Base-by-base conservation (phyloP, 345 rosid species). In the Ceriops zippeliana region DNA sequence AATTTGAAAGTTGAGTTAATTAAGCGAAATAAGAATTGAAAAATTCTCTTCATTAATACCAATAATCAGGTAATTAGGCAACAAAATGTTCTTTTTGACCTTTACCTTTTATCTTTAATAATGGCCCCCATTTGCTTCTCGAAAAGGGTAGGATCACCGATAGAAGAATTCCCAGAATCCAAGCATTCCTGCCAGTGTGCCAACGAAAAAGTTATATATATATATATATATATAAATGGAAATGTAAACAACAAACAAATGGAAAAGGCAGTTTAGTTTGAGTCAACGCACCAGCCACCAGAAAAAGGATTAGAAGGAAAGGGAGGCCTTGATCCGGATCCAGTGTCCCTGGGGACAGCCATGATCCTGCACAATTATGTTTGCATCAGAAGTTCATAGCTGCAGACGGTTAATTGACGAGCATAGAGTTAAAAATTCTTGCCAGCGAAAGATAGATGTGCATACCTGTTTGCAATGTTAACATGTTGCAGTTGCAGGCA, bases 131-230 rank as follows among this genome's bases (percentile, higher is more conserved):
- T 73, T 80, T 82, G 74, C 60, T 80, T 24, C 59, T 65, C 60
- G 75, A 73, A 52, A 79, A 80, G 64, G 89, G 85, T 21, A 85
- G 70, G 65, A 82, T 53, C 46, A 68, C 61, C 27, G 91, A 70
- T 56, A 85, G 17, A 32, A 77, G 38, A 57, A 80, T 65, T 70
- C 89, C 89, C 63, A 83, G 19, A 70, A 78, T 64, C 91, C 89
- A 87, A 22, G 69, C 6, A 52, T 77, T 85, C 91, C 86, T 87
- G 87, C 66, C 32, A 26, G 34, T 1, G 21, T n/a, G 52, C 19
- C 54, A 20, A 1, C 72, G 49, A 13, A 5, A 5, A 8, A 31
- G 13, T 13, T 42, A 1, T 38, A 38, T 28, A 28, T 28, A 28
- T 31, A 31, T 31, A 31, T 31, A 31, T 31, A 31, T 31, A 31